Base-by-base conservation (phyloP, 768 basidiomycete species). In the Xerocomellus chrysenteron region DNA sequence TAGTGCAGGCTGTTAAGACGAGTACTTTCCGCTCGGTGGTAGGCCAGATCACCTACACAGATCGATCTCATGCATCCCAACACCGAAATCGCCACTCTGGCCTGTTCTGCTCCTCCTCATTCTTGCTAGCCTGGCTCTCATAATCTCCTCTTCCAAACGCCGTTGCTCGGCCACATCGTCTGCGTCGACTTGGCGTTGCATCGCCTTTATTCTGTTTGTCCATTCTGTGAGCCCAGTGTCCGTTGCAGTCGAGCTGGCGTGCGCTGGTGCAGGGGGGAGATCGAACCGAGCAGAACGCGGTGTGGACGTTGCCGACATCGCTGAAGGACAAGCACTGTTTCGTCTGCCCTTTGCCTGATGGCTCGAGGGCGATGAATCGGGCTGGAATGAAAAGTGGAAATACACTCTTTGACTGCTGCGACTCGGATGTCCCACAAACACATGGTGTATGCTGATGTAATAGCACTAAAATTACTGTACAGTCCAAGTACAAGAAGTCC, bases 161-260 rank as follows among this genome's bases (percentile, higher is more conserved):
- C 79, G 82, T 66, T 90, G 83, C 63, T 93, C 91, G 7, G 79
- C 82, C 67, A 90, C 89, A 55, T 91, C 90, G 58, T 90, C 87
- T 14, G 85, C 85, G 59, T 93, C 90, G 26, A 91, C 86, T 63
- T 91, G 88, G 56, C 83, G 81, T 68, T 92, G 90, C 70, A 92
- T 73, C 16, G 83, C 87, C 68, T 86, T 87, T 69, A 93, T 90
- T 76, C 80, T 86, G 72, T 75, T 86, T 14, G 90, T 82, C 90
- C 90, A 92, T 69, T 92, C 88, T 16, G 88, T 80, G n/a, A 91
- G 77, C 47, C 83, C 86, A 4, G 78, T 75, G 63, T 90, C 88
- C 19, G 85, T 76, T 17, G 65, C 48, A 8, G 60, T 39, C 5
- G 67, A 54, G 35, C 21, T 47, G 43, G 71, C 53, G 57, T 44